Evolutionary conservation across 495 filamentous ascomycete genomes (phyloP), one percentile per base, ranked within the genome.

Genomic region (Talaromyces wortmannii): DNA sequence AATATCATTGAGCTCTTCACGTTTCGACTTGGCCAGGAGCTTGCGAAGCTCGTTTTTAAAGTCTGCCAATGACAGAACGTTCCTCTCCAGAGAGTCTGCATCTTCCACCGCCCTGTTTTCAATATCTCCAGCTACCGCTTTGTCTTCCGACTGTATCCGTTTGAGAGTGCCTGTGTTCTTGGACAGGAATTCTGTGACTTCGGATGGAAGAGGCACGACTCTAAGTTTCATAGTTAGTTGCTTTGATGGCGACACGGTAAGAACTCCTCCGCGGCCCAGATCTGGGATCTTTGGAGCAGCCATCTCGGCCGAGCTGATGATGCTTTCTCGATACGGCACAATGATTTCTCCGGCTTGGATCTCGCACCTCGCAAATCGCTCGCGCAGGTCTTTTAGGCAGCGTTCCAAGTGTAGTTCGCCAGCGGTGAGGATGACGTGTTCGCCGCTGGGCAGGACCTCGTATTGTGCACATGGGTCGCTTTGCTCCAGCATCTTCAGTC

Each of bases 381-480:
- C 94, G 50, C 89, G 78, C 7, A 99, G 79, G 75, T 99, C 94
- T 36, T 94, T 96, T 36, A 99, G 64, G 64, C 94, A 99, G 43
- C 94, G 82, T 67, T 99, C 94, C 2, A 97, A 75, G 69, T 99
- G 94, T 58, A 99, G 68, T 67, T 99, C 94, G 11, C 94, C 94
- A 29, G 94, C 94, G 0, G 95, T 97, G 29, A 94, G 70, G 17
- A 99, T 83, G 48, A 99, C 92, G 72, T 99, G 95, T 68, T 99
- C 94, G 50, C 94, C 94, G 55, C 83, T 96, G 53, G 87, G 83
- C 23, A 97, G 86, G 10, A 95, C 88, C 63, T 97, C 91, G 61
- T 99, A 99, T 65, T 91, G 85, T 13, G 92, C 95, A 60, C 94
- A 97, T 2, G 94, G 92, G 63, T 99, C 94, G 64, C 90, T 94